A percentile compares a stretch with the other conserved stretches of the same genome.
Conservation (phyloP, 2,329 filamentous ascomycete species). For the Pyrenophora tritici-repentis region DNA sequence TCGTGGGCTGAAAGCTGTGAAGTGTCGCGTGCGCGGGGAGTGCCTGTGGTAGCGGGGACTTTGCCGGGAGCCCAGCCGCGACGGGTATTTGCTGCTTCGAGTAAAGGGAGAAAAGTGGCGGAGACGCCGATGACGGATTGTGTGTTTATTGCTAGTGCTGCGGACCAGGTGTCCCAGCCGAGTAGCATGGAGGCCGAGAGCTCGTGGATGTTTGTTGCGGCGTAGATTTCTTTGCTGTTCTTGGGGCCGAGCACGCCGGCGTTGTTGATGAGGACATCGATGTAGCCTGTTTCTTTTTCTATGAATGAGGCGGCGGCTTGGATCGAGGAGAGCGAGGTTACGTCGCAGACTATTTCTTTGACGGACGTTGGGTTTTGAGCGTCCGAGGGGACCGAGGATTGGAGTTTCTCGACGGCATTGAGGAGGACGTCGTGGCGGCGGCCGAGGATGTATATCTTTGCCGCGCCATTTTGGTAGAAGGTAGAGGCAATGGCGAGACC, state of each 20-base stretch:
- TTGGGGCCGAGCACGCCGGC: slow-evolving; percentile 55
- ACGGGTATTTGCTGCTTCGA: slow-evolving; percentile 52
- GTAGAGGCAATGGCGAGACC: slow-evolving; percentile 49
- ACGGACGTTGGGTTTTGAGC: slow-evolving; percentile 34
- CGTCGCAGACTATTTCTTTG: slow-evolving; percentile 51
- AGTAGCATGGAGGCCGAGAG: slow-evolving; percentile 50
- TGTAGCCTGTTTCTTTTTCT: slow-evolving; percentile 50
- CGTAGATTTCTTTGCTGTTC: slow-evolving; percentile 49
- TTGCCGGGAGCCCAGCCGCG: slow-evolving; percentile 46
- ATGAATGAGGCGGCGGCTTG: slow-evolving; percentile 50
- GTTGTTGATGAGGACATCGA: slow-evolving; percentile 60
- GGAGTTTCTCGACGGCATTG: slow-evolving; percentile 45
- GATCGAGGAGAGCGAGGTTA: slow-evolving; percentile 51
- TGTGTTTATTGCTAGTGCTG: slow-evolving; percentile 52
- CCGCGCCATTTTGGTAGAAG: slow-evolving; percentile 49
- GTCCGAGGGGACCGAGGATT: slow-evolving; percentile 34
- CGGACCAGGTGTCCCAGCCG: slow-evolving; percentile 42
- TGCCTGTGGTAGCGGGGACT: slow-evolving; percentile 33
- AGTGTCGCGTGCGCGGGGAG: slow-evolving; percentile 30
- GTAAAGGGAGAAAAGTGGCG: slow-evolving; percentile 53
- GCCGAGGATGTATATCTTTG: slow-evolving; percentile 54
- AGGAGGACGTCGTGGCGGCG: slow-evolving; percentile 50
- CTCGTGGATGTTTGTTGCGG: slow-evolving; percentile 51
- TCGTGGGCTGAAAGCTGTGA: slow-evolving; percentile 22
- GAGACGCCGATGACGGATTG: slow-evolving; percentile 52